These are phyloP conservation scores for Tolypocladium ovalisporum DNA, from an alignment of 2,329 filamentous ascomycete genomes.

Conservation along the genomic window DNA sequence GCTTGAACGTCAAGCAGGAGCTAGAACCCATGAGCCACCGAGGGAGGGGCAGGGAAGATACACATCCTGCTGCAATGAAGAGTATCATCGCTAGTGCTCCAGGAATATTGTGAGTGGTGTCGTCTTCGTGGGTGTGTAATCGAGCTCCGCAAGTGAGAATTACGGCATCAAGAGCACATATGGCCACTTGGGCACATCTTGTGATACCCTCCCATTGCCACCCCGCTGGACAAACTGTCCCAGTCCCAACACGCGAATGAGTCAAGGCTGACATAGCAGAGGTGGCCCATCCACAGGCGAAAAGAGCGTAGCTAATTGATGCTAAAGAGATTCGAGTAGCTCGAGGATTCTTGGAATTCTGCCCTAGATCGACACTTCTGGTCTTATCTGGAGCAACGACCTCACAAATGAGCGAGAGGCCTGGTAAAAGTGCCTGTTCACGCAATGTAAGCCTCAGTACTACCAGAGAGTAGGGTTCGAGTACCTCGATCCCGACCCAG, in stretches of 20 bases:
- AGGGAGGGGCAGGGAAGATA: constrained; percentile 13
- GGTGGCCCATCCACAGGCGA: constrained; percentile 20
- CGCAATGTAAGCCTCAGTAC: not conserved
- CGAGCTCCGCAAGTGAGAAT: constrained; percentile 15
- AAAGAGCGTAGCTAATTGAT: constrained; percentile 1
- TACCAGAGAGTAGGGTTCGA: constrained; percentile 1
- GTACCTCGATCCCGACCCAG: constrained; percentile 19
- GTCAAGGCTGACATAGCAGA: constrained; percentile 9
- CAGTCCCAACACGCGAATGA: constrained; percentile 3
- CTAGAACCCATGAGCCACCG: constrained; percentile 14
- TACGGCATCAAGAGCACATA: constrained; percentile 18
- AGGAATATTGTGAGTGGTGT: constrained; percentile 11
- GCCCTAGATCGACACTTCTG: not conserved
- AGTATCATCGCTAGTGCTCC: constrained; percentile 2
- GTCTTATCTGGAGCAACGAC: not conserved
- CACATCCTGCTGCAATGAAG: constrained; percentile 4
- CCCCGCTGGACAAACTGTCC: constrained; percentile 7
- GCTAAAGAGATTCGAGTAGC: constrained; percentile 11
- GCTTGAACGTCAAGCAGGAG: constrained; percentile 17
- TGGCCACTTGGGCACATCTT: constrained; percentile 9
- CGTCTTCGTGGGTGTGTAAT: constrained; percentile 8
- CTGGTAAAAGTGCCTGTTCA: not conserved
- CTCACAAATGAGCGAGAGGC: not conserved
- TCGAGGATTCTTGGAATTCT: not conserved
- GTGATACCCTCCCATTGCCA: constrained; percentile 3